Evolutionary conservation across 179 eudicot species (phyloP).

Genomic region (Beta macrorhiza): DNA sequence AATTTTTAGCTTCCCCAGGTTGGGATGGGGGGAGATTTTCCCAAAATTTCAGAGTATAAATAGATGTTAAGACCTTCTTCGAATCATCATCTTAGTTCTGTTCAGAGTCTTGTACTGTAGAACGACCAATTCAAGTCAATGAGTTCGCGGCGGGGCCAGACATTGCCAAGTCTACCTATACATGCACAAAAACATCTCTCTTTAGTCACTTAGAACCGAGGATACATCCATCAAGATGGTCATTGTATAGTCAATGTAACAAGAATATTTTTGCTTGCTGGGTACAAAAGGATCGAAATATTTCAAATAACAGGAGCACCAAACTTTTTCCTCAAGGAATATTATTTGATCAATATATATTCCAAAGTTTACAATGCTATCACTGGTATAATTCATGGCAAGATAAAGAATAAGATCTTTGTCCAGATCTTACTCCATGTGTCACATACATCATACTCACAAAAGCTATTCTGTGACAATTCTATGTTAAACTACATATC

Average conservation of each 20-base stretch:
- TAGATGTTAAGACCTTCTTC: too few species aligned
- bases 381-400: slow-evolving; percentile 16
- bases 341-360: slow-evolving; percentile 9
- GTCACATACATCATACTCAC: slow-evolving; percentile 23
- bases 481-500: background rate
- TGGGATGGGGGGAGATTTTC: background rate
- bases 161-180: background rate
- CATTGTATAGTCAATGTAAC: background rate
- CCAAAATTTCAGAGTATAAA: background rate
- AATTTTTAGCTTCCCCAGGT: background rate
- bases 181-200: background rate
- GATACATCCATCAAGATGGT: background rate
- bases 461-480: slow-evolving; percentile 19
- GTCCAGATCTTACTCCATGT: slow-evolving; percentile 18
- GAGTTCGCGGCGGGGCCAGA: too few species aligned
- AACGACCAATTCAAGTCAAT: too few species aligned
- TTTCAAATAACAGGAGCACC: background rate
- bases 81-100: too few species aligned
- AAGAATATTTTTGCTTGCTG: background rate
- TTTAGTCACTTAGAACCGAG: background rate
- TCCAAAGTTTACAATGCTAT: slow-evolving; percentile 13
- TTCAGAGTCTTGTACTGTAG: too few species aligned
- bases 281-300: background rate
- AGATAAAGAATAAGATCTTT: slow-evolving; percentile 14
- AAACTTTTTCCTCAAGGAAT: background rate